Evolutionary conservation across 2,329 filamentous ascomycete species (phyloP).

Genomic region (Exophiala dermatitidis): DNA sequence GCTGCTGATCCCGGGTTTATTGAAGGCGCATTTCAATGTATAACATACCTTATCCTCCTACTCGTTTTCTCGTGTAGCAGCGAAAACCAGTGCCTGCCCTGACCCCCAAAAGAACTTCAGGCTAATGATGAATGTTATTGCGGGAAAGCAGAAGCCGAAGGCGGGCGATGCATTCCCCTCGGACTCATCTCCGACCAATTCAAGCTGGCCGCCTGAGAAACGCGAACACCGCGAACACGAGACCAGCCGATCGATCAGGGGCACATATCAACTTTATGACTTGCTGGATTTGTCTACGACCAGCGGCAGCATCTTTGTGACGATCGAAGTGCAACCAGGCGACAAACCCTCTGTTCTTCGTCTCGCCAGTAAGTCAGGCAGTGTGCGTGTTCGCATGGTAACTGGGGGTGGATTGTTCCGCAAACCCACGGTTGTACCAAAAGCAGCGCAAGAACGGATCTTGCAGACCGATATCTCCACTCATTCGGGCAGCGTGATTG

Average conservation of each 20-base stretch:
- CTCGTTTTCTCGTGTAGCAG: no score
- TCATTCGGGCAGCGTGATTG: slow-evolving; percentile 28
- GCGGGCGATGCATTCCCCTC: no score
- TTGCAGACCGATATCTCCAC: slow-evolving; percentile 30
- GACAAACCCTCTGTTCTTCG: slow-evolving; percentile 30
- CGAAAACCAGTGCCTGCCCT: no score
- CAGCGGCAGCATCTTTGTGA: slow-evolving; percentile 29
- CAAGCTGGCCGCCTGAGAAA: slow-evolving; percentile 9
- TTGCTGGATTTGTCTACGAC: slow-evolving; percentile 30
- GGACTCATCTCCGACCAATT: neutral
- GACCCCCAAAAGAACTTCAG: no score
- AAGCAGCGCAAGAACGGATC: slow-evolving; percentile 3
- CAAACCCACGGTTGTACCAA: slow-evolving; percentile 2
- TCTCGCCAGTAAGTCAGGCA: slow-evolving; percentile 28
- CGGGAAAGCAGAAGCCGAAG: no score
- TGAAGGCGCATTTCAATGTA: slow-evolving; percentile 19
- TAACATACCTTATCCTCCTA: neutral
- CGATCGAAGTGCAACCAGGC: slow-evolving; percentile 31
- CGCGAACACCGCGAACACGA: slow-evolving; percentile 22
- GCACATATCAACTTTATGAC: slow-evolving; percentile 32
- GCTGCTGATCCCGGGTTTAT: slow-evolving; percentile 21
- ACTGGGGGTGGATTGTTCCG: slow-evolving; percentile 20
- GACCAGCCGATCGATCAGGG: slow-evolving; percentile 26
- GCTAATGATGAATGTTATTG: no score
- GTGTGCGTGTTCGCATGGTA: slow-evolving; percentile 27